Percentiles rank a stretch among this genome's conserved stretches.
Evolutionary conservation across 345 rosid genomes (phyloP).

Genomic region (Dovyalis caffra): DNA sequence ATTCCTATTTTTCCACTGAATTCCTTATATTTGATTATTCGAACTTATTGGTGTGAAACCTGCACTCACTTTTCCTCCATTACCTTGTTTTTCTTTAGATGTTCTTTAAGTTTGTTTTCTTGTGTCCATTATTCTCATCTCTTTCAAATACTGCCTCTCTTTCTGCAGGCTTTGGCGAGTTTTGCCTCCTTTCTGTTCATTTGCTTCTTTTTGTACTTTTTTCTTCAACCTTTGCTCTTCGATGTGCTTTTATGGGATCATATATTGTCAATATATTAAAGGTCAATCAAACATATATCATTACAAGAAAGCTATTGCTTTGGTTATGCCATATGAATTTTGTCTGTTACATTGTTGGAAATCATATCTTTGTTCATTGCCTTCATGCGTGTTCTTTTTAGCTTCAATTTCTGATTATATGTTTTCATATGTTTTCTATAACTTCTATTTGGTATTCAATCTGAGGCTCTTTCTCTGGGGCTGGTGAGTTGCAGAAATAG

Average conservation of each 20-base stretch:
- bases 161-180: neutral
- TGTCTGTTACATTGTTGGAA: neutral
- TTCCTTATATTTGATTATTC: neutral
- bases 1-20: neutral
- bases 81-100: neutral
- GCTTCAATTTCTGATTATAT: slow-evolving; percentile 3
- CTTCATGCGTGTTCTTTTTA: slow-evolving; percentile 8
- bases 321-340: neutral
- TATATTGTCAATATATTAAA: neutral
- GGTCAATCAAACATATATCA: neutral
- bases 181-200: neutral
- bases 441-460: slow-evolving; percentile 11
- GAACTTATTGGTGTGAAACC: neutral
- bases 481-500: slow-evolving; percentile 48
- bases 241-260: neutral
- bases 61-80: neutral
- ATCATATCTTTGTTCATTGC: neutral
- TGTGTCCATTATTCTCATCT: neutral
- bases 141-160: neutral
- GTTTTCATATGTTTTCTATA: slow-evolving; percentile 9
- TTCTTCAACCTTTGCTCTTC: neutral
- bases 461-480: slow-evolving; percentile 19
- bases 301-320: neutral
- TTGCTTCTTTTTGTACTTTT: neutral
- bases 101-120: neutral